These are phyloP conservation scores for Sideroxylon spinosum DNA, from an alignment of 179 eudicot species.

Conservation along the genomic window DNA sequence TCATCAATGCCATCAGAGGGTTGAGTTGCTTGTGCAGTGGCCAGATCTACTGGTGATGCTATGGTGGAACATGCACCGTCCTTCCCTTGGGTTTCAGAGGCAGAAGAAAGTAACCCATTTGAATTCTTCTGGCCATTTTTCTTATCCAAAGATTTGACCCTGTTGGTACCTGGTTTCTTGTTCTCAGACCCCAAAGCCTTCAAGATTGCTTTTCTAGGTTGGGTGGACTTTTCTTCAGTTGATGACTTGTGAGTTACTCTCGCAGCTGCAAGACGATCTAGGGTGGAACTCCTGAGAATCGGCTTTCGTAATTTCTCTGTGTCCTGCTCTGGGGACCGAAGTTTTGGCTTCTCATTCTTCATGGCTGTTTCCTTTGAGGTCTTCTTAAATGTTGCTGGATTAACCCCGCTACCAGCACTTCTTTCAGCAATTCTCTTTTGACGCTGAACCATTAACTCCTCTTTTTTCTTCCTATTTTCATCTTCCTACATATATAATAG, in stretches of 20 bases:
- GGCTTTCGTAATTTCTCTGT: conserved; percentile 39
- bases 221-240: conserved; percentile 30
- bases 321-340: conserved; percentile 28
- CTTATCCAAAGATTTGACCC: conserved; percentile 30
- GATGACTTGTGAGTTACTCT: conserved; percentile 38
- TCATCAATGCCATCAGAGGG: conserved; percentile 20
- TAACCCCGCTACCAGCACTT: conserved; percentile 37
- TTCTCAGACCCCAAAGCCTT: conserved; percentile 32
- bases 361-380: conserved; percentile 25
- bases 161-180: conserved; percentile 32
- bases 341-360: conserved; percentile 35
- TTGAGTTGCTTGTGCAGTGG: conserved; percentile 18
- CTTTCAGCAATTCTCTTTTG: conserved; percentile 81
- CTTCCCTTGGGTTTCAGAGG: conserved; percentile 25
- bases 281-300: conserved; percentile 62
- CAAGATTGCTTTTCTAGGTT: conserved; percentile 31
- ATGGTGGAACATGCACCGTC: conserved; percentile 7
- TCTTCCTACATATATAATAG: conserved; percentile 48
- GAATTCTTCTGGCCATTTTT: conserved; percentile 21
- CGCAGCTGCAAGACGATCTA: conserved; percentile 68
- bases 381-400: conserved; percentile 27
- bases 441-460: conserved; percentile 47
- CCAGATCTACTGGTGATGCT: conserved; percentile 13
- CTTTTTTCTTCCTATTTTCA: conserved; percentile 62
- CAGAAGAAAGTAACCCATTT: conserved; percentile 22